Evolutionary conservation across 495 filamentous ascomycete species (phyloP).

Genomic region (Lophiotrema nucula): DNA sequence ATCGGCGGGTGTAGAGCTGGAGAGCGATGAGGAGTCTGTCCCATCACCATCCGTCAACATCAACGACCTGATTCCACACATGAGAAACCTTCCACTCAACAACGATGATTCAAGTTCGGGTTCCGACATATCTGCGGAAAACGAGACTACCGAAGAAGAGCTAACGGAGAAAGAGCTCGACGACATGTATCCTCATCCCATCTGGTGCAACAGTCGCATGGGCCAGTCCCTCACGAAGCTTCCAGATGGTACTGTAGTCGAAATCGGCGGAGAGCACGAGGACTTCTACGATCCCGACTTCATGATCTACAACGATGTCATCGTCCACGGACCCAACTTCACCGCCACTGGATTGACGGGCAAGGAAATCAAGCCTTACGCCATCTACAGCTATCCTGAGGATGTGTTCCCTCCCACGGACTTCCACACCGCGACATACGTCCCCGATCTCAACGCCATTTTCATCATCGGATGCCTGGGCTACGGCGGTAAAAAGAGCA

Average conservation of each 20-base stretch:
- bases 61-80: no score
- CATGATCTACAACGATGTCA: constrained; percentile 18
- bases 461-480: constrained; percentile 3
- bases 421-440: constrained; percentile 4
- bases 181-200: no score
- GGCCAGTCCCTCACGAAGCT: constrained; percentile 1
- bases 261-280: constrained; percentile 7
- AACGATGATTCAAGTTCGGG: no score
- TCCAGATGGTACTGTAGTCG: constrained; percentile 3
- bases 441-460: neutral
- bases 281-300: constrained; percentile 10
- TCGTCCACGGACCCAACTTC: neutral
- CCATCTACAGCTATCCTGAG: constrained; percentile 6
- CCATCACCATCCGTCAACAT: no score
- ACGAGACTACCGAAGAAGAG: no score
- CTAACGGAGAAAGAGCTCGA: no score
- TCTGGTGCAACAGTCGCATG: neutral
- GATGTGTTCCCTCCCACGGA: constrained; percentile 9
- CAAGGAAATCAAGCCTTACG: neutral
- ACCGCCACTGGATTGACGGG: neutral
- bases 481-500: neutral
- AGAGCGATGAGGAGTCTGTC: no score
- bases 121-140: no score
- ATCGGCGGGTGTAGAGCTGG: no score
- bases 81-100: no score